Evolutionary conservation across 192 early-diverging fungal genomes (phyloP), one percentile per base, ranked within the genome.

Genomic region (Globomyces pollinis-pini): DNA sequence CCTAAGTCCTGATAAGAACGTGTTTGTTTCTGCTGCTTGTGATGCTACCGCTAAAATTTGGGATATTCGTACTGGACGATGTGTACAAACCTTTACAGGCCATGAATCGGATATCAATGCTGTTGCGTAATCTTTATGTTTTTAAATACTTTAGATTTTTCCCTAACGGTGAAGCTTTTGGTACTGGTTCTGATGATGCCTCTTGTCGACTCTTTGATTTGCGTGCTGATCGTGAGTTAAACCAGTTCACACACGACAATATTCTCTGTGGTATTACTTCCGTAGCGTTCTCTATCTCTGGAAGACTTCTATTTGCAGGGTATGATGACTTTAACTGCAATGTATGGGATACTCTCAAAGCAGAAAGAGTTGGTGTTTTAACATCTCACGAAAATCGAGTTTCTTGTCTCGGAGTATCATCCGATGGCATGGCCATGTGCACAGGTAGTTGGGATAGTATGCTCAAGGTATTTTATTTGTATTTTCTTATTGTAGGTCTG

Each of bases 301-400:
- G 96, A 18, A 86, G 96, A 16, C 70, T 98, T 28, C 67, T 99
- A 57, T 99, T 99, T 86, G 93, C 94, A 24, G 96, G 96, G 21
- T 98, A 98, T 61, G 96, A 99, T 64, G 94, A 99, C 71, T 98
- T 91, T 71, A 96, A 96, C 76, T 96, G 93, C 82, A 96, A 99
- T 63, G 93, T 99, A 11, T 99, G 96, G 96, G 96, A 99, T 71
- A 95, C 93, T 26, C 80, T 99, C 35, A 93, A 94, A 73, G 90
- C 93, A 41, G 88, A 96, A 50, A 77, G 95, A 44, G 91, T 98
- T 13, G 91, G 91, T 33, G 92, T 94, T 5, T 64, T 99, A 59
- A 86, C 88, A 35, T 87, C 85, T 34, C 96, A 99, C 68, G 94
- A 96, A 50, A 99, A 98, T 76, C 83, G 94, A 26, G 94, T 99